Conservation (phyloP, 805 yeast genomes). For the Lipomyces anomalus region DNA sequence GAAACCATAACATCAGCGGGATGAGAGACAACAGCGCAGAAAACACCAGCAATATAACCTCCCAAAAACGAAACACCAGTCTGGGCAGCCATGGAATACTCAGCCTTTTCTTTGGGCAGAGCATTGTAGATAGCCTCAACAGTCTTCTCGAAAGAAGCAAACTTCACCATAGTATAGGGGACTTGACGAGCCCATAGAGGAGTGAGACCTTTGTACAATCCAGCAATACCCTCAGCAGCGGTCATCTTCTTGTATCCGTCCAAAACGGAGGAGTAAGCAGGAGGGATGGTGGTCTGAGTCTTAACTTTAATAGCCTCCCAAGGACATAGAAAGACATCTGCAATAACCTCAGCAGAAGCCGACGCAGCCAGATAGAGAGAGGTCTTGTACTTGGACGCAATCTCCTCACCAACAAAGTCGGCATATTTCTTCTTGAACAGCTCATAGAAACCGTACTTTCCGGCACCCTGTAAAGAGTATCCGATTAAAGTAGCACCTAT, state of each 20-base stretch:
- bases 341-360: conserved; percentile 90
- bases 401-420: conserved; percentile 56
- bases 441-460: conserved; percentile 95
- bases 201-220: conserved; percentile 79
- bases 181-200: conserved; percentile 96
- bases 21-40: conserved; percentile 93
- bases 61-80: conserved; percentile 93
- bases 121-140: conserved; percentile 71
- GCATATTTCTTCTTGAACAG: conserved; percentile 76
- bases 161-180: conserved; percentile 98
- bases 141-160: conserved; percentile 88
- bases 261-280: conserved; percentile 57
- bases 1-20: conserved; percentile 99
- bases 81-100: conserved; percentile 69
- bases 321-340: conserved; percentile 87
- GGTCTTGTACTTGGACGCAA: conserved; percentile 61
- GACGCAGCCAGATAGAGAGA: conserved; percentile 74
- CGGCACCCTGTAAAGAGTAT: conserved; percentile 93
- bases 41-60: conserved; percentile 95
- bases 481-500: conserved; percentile 89
- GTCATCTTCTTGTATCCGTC: conserved; percentile 65
- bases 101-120: conserved; percentile 66
- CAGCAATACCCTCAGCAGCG: conserved; percentile 63
- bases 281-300: conserved; percentile 90
- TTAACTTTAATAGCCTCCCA: conserved; percentile 92